A percentile compares a stretch with the other conserved stretches of the same genome.
phyloP scores from a whole-genome alignment of 192 early-diverging fungal genomes.

The Linnemannia elongata region DNA sequence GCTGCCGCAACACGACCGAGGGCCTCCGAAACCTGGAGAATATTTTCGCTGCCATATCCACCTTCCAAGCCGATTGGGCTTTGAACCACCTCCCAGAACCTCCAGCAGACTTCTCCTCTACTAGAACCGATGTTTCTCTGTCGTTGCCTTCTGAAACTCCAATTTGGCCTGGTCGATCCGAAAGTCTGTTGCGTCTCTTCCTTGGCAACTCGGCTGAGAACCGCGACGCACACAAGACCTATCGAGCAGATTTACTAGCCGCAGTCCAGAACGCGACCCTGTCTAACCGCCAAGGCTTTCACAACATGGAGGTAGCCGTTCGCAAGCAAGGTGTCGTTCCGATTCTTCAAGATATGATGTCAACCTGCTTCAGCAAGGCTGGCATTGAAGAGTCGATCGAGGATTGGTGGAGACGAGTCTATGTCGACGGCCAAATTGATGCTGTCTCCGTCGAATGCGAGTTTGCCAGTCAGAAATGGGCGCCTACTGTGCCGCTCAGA shows the following conservation, averaged over 20 bases:
- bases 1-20: too few species aligned
- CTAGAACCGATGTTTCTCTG: neutral
- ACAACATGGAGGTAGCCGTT: conserved; percentile 7
- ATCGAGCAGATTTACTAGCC: neutral
- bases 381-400: conserved; percentile 4
- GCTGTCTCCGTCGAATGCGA: conserved; percentile 39
- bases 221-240: conserved; percentile 12
- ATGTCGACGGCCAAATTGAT: neutral
- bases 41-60: neutral
- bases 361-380: conserved; percentile 21
- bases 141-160: neutral
- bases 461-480: neutral
- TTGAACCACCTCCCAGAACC: neutral
- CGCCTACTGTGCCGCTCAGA: neutral
- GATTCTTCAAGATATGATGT: conserved; percentile 10
- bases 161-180: neutral
- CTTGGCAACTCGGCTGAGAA: conserved; percentile 21
- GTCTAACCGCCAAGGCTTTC: neutral
- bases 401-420: conserved; percentile 16
- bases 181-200: conserved; percentile 5
- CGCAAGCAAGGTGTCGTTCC: neutral
- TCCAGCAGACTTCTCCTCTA: neutral
- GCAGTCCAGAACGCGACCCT: conserved; percentile 9
- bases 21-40: too few species aligned
- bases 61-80: conserved; percentile 14